Evolutionary conservation across 2,329 filamentous ascomycete genomes (phyloP).

Genomic region (Fusarium xyrophilum): DNA sequence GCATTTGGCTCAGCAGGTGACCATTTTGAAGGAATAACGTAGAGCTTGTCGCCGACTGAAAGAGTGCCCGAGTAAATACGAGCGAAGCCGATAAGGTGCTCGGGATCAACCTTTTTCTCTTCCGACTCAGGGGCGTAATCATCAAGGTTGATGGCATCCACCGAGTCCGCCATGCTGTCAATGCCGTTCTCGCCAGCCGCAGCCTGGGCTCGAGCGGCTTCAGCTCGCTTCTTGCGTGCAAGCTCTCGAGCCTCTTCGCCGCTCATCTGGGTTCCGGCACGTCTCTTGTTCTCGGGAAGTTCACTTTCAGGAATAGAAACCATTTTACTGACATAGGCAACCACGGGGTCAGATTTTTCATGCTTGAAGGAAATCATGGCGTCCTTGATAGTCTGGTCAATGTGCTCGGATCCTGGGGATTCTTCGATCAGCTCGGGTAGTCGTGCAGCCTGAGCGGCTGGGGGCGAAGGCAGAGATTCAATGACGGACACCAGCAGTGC

Average conservation of each 20-base stretch:
- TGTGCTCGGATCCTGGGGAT: constrained; percentile 76
- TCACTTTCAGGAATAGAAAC: constrained; percentile 94
- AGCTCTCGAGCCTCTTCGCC: constrained; percentile 90
- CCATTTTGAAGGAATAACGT: constrained; percentile 93
- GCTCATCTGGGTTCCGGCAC: constrained; percentile 70
- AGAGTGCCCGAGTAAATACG: constrained; percentile 91
- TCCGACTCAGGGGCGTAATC: constrained; percentile 55
- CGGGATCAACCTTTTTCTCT: constrained; percentile 71
- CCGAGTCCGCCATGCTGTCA: constrained; percentile 63
- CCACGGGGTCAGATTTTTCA: constrained; percentile 74
- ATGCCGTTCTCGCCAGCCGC: constrained; percentile 58
- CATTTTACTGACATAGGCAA: constrained; percentile 99
- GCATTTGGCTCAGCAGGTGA: constrained; percentile 78
- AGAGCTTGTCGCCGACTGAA: constrained; percentile 87
- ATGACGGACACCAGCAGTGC: constrained; percentile 92
- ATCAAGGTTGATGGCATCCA: constrained; percentile 68
- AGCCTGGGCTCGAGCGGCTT: constrained; percentile 81
- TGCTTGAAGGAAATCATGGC: constrained; percentile 84
- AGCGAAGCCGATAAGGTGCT: constrained; percentile 94
- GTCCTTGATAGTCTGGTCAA: constrained; percentile 73
- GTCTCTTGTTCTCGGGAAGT: constrained; percentile 82
- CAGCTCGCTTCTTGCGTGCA: constrained; percentile 85
- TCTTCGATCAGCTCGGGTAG: constrained; percentile 79
- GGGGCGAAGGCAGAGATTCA: constrained; percentile 88
- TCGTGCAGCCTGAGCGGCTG: constrained; percentile 77